These are phyloP conservation scores for Dipodascopsis uninucleata DNA, from an alignment of 805 yeast species.

Conservation along the genomic window DNA sequence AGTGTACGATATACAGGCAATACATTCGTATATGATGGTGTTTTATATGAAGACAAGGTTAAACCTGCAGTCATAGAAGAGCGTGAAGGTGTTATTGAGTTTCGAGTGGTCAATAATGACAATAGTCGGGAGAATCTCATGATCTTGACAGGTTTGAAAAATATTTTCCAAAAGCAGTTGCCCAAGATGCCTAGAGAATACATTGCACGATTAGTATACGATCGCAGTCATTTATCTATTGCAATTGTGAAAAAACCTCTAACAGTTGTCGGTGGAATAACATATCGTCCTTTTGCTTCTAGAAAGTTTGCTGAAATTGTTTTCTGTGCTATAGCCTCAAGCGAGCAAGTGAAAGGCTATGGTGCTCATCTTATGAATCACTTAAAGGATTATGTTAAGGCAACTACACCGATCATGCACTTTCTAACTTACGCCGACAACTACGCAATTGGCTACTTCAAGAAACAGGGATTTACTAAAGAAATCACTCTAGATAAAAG, in stretches of 20 bases:
- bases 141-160: conserved; percentile 90
- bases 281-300: conserved; percentile 88
- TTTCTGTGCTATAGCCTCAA: conserved; percentile 94
- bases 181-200: conserved; percentile 99
- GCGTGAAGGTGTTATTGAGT: conserved; percentile 86
- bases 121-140: conserved; percentile 81
- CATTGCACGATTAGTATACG: conserved; percentile 90
- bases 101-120: conserved; percentile 94
- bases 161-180: conserved; percentile 92
- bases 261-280: conserved; percentile 96
- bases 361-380: conserved; percentile 99
- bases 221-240: conserved; percentile 88
- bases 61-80: conserved; percentile 94
- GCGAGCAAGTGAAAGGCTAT: conserved; percentile 97
- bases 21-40: conserved; percentile 69
- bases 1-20: conserved; percentile 39
- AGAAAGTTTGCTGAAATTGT: conserved; percentile 96
- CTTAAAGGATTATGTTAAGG: conserved; percentile 87
- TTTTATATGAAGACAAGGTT: conserved; percentile 77
- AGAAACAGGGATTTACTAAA: conserved; percentile 96
- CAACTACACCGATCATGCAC: conserved; percentile 79
- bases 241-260: conserved; percentile 92
- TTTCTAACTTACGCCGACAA: conserved; percentile 96
- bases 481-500: conserved; percentile 81
- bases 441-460: conserved; percentile 97